A percentile compares a stretch with the other conserved stretches of the same genome.
Conservation (phyloP, 2,329 filamentous ascomycete species). For the Beauveria sp. region DNA sequence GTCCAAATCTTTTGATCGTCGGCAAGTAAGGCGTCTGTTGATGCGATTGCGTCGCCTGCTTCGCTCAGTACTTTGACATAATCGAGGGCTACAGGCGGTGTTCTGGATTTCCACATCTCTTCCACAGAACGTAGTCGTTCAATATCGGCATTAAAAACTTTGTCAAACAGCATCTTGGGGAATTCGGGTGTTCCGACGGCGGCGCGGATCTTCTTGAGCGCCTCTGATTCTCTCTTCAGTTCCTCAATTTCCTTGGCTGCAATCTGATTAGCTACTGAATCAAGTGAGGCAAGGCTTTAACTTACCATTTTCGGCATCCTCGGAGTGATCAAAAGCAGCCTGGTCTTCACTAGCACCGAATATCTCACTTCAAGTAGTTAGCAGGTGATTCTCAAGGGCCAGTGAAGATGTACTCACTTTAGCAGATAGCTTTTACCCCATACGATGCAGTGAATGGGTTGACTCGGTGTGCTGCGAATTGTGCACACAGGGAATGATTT, state of each 20-base stretch:
- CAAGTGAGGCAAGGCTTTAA: constrained; percentile 10
- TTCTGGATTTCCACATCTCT: constrained; percentile 90
- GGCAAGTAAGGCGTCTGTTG: constrained; percentile 46
- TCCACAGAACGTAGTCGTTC: constrained; percentile 76
- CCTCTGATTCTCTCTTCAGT: constrained; percentile 73
- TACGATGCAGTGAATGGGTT: constrained; percentile 97
- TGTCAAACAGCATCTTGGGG: constrained; percentile 75
- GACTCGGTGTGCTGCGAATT: constrained; percentile 90
- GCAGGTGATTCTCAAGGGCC: neutral
- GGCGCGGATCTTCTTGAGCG: constrained; percentile 72
- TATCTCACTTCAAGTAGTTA: constrained; percentile 49
- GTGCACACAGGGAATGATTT: constrained; percentile 96
- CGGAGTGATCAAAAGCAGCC: constrained; percentile 68
- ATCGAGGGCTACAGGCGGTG: constrained; percentile 63
- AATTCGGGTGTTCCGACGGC: constrained; percentile 76
- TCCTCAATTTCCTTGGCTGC: constrained; percentile 76
- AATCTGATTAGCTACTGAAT: constrained; percentile 15
- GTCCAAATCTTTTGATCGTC: constrained; percentile 75
- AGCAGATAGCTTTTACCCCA: constrained; percentile 97
- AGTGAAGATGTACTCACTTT: constrained; percentile 39
- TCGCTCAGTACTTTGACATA: constrained; percentile 55
- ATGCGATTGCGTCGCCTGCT: constrained; percentile 38
- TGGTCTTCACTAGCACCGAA: constrained; percentile 90
- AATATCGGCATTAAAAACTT: constrained; percentile 85
- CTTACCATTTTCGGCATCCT: constrained; percentile 70